Base-by-base conservation (phyloP, 108 stramenopile species). In the Seminavis robusta region DNA sequence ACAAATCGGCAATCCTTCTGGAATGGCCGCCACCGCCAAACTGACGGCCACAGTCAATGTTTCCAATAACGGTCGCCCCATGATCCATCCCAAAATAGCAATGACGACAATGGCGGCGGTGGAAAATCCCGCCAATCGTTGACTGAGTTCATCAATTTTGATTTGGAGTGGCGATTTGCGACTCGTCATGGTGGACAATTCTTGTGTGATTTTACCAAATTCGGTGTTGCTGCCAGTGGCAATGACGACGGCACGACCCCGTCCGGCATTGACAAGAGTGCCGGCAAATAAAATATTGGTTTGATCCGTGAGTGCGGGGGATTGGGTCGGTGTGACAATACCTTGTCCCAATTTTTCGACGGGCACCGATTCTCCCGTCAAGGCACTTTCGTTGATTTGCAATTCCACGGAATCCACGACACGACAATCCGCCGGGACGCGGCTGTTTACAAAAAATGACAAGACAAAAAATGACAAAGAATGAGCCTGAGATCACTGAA, bases 381-480 rank as follows among this genome's bases (percentile, higher is more conserved):
- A 69, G 15, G 79, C 65, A 25, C 82, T 80, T 61, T 98, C 97
- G 67, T 96, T 92, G 34, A 92, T 56, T 32, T 54, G 59, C 15
- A 99, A 61, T 47, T 91, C 90, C 3, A 83, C 71, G 11, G 75
- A 59, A 48, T 94, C 88, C 23, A 97, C 60, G 9, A 99, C 44
- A 6, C 97, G 77, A 41, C 86, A 78, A 66, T 99, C 98, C 11
- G 98, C 98, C n/a, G 98, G 97, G 8, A 99, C 88, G 1, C 95
- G 76, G 65, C 67, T 67, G 32, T 16, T 23, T 10, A 3, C 32
- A 49, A 33, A 0, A 20, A 4, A 43, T 1, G 36, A 19, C 3
- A 23, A 33, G 26, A 1, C 1, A 34, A 20, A 31, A 41, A 37
- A 55, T 25, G n/a, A 55, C 7, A 55, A 51, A 55, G 11, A 55